phyloP scores from a whole-genome alignment of 2,329 filamentous ascomycete genomes.

The Dichotomopilus funicola region DNA sequence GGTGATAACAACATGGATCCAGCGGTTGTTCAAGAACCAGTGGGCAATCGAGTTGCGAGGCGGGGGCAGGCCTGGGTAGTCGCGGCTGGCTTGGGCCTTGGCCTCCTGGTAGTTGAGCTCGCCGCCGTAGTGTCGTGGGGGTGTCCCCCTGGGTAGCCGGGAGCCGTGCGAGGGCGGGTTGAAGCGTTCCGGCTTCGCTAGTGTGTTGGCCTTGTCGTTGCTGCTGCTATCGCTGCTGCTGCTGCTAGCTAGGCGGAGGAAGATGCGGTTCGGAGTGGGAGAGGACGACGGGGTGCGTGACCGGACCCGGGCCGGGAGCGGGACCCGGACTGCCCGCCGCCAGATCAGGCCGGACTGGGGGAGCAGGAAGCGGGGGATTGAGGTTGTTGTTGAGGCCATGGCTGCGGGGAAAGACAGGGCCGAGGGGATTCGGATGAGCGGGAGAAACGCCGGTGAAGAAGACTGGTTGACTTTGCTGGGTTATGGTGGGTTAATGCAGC shows the following conservation, averaged over 20 bases:
- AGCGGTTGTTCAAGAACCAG: constrained; percentile 73
- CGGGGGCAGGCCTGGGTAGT: constrained; percentile 87
- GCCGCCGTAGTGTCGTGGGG: constrained; percentile 68
- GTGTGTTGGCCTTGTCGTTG: constrained; percentile 26
- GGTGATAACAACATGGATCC: constrained; percentile 75
- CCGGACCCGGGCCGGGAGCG: constrained; percentile 12
- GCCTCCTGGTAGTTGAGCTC: constrained; percentile 59
- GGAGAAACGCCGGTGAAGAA: too few species aligned
- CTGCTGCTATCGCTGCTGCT: background rate
- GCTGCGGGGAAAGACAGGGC: background rate
- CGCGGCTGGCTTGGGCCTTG: constrained; percentile 57
- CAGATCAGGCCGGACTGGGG: constrained; percentile 54
- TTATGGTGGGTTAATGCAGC: too few species aligned
- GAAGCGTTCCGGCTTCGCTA: constrained; percentile 85
- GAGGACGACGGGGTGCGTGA: constrained; percentile 23
- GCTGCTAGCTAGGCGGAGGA: constrained; percentile 11
- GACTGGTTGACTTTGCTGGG: too few species aligned
- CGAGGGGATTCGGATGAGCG: too few species aligned
- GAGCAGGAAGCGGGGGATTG: constrained; percentile 63
- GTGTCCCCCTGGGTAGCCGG: constrained; percentile 51
- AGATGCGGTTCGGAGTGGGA: constrained; percentile 18
- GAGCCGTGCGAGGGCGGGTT: constrained; percentile 85
- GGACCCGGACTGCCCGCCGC: constrained; percentile 30
- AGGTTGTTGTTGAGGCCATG: constrained; percentile 35
- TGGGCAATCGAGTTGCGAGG: constrained; percentile 74